Evolutionary conservation across 352 stramenopile species (phyloP), one percentile per base, ranked within the genome.

Genomic region (Saprolegnia diclina): DNA sequence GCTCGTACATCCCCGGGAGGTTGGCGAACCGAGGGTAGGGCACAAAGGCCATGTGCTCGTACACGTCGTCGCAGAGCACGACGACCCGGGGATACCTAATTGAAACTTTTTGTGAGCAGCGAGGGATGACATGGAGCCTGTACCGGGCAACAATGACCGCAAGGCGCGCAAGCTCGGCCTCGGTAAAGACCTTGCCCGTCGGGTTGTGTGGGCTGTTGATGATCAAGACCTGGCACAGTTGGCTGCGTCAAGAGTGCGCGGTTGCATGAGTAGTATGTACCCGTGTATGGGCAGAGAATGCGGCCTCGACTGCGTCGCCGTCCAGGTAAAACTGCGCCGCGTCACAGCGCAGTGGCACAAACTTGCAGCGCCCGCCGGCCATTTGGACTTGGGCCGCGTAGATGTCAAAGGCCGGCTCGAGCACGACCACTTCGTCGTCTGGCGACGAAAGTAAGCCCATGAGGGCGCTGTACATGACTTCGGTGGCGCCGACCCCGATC

Each of bases 121-220:
- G 18, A 9, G 9, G 4, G 21, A 22, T 6, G n/a, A 76, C 74
- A 11, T 76, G 66, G 46, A 97, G 83, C 29, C 29, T 35, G 53
- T 96, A 85, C 67, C 91, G 84, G 5, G 76, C 40, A 57, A 77
- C 79, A 19, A 87, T 53, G 22, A 72, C 24, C 22, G 96, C 91
- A 74, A 99, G 96, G 22, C 83, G 72, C 66, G 97, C 79, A 59
- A 99, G 91, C 80, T 99, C 97, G 14, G 77, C 68, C 38, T 76
- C 67, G 24, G 91, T 94, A 75, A 99, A 99, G 50, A 99, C 91
- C 71, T 99, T 99, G 37, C 97, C 97, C 52, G 97, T 99, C 13
- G 97, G 97, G 77, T 99, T 99, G 86, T 99, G 97, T 40, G 97
- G 97, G 65, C 96, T 98, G 84, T 99, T 99, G 26, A 99, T 80